Percentiles rank a stretch among this genome's conserved stretches.
phyloP scores from a whole-genome alignment of 805 yeast species.

The Monosporozyma yasuniensis region DNA sequence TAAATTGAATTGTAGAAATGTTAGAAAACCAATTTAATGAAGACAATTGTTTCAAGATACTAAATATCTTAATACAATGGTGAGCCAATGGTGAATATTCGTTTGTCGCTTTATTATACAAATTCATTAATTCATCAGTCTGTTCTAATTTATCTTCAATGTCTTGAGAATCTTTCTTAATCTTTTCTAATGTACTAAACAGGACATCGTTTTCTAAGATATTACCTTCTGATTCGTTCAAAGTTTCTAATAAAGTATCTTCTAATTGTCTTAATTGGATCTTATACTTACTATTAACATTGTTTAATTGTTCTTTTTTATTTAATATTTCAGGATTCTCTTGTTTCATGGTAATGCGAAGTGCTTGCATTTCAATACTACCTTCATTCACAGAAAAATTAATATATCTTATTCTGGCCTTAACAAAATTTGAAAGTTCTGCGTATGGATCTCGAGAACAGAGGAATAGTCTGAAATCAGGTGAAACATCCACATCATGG shows the following conservation, averaged over 20 bases:
- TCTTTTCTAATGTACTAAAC: constrained; percentile 47
- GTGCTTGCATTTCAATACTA: constrained; percentile 53
- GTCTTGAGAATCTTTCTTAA: constrained; percentile 54
- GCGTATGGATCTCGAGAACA: constrained; percentile 51
- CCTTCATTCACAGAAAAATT: constrained; percentile 68
- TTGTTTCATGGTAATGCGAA: constrained; percentile 45
- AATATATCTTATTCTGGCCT: constrained; percentile 51
- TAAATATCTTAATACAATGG: constrained; percentile 44
- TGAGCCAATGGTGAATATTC: constrained; percentile 47
- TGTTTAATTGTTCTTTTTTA: constrained; percentile 45
- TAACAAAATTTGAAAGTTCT: constrained; percentile 43
- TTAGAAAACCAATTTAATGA: constrained; percentile 46
- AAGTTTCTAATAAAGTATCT: constrained; percentile 43
- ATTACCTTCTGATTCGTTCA: constrained; percentile 50
- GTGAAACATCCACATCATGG: constrained; percentile 56
- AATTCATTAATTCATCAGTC: constrained; percentile 44
- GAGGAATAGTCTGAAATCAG: constrained; percentile 51
- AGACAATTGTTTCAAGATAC: constrained; percentile 37
- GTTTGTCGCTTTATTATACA: constrained; percentile 41
- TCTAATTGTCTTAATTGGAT: constrained; percentile 49
- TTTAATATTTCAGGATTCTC: constrained; percentile 60
- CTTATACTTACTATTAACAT: constrained; percentile 51
- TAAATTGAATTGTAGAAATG: constrained; percentile 42
- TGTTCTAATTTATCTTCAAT: constrained; percentile 47
- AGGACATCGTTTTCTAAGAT: constrained; percentile 61